These are phyloP conservation scores for Penicillium sp. DNA, from an alignment of 2,329 filamentous ascomycete genomes.

Conservation along the genomic window DNA sequence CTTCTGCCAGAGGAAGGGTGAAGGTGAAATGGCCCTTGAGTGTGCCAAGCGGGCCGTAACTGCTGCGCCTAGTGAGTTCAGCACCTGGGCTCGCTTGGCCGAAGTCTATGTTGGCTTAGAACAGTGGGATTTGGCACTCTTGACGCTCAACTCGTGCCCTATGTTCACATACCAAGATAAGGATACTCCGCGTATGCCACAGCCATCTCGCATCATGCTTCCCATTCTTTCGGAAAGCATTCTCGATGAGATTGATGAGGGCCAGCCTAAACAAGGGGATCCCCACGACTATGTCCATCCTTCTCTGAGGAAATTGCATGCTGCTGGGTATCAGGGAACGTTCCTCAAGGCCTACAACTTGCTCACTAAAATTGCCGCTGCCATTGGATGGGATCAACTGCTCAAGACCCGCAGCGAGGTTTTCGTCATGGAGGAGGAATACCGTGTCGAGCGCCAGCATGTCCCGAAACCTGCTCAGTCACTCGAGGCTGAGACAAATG, in stretches of 20 bases:
- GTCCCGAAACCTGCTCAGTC: constrained; percentile 74
- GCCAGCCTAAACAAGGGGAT: constrained; percentile 69
- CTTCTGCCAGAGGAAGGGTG: constrained; percentile 86
- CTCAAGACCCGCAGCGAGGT: constrained; percentile 94
- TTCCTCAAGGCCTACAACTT: constrained; percentile 95
- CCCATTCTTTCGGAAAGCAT: constrained; percentile 86
- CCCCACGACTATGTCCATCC: constrained; percentile 85
- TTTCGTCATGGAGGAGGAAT: constrained; percentile 99
- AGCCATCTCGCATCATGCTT: constrained; percentile 82
- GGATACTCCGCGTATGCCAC: constrained; percentile 90
- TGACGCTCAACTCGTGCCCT: constrained; percentile 95
- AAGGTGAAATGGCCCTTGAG: constrained; percentile 82
- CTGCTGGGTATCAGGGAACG: constrained; percentile 88
- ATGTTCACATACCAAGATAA: constrained; percentile 99
- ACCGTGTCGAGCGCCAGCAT: constrained; percentile 70
- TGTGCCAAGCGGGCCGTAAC: constrained; percentile 94
- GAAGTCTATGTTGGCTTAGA: constrained; percentile 94
- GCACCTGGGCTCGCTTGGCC: constrained; percentile 90
- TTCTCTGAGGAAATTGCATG: constrained; percentile 80
- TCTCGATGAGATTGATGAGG: constrained; percentile 94
- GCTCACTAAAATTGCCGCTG: constrained; percentile 90
- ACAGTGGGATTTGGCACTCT: constrained; percentile 92
- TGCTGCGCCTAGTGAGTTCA: constrained; percentile 94
- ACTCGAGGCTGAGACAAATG: constrained; percentile 50
- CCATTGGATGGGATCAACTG: constrained; percentile 97